phyloP scores from a whole-genome alignment of 2,329 filamentous ascomycete genomes.

The Cadophora malorum region DNA sequence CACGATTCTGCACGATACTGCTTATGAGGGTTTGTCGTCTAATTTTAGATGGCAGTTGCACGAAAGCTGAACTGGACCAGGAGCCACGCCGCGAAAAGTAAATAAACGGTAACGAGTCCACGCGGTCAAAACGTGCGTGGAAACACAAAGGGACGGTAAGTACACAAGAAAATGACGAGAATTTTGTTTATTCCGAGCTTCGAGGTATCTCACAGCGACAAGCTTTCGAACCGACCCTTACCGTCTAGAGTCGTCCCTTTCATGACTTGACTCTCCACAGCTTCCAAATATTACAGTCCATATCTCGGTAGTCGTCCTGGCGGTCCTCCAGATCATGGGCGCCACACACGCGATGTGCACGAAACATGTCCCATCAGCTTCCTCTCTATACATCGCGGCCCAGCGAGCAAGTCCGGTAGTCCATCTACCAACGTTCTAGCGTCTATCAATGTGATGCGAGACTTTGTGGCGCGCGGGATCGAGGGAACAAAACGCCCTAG shows the following conservation, averaged over 20 bases:
- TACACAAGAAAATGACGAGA: neutral
- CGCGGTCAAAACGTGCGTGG: constrained; percentile 5
- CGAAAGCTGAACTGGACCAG: too few relatives aligned
- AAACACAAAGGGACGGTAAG: neutral
- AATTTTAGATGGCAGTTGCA: neutral
- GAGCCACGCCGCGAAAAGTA: neutral
- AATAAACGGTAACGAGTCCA: neutral
- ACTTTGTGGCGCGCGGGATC: constrained; percentile 1
- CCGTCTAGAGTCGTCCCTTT: too few relatives aligned
- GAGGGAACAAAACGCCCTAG: neutral
- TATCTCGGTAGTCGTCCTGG: too few relatives aligned
- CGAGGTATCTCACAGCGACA: neutral
- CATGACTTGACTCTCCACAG: neutral
- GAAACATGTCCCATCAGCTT: constrained; percentile 4
- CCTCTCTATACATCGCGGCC: neutral
- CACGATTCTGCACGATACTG: neutral
- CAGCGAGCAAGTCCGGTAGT: neutral
- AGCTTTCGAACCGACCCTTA: neutral
- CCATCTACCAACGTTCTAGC: constrained; percentile 9
- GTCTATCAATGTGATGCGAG: neutral
- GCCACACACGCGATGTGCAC: neutral
- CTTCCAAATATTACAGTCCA: neutral
- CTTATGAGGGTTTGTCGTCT: too few relatives aligned
- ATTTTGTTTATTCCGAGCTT: too few relatives aligned
- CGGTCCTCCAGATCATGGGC: too few relatives aligned